Evolutionary conservation across 2,329 filamentous ascomycete genomes (phyloP), one percentile per base, ranked within the genome.

Genomic region (Coniochaeta sp.): DNA sequence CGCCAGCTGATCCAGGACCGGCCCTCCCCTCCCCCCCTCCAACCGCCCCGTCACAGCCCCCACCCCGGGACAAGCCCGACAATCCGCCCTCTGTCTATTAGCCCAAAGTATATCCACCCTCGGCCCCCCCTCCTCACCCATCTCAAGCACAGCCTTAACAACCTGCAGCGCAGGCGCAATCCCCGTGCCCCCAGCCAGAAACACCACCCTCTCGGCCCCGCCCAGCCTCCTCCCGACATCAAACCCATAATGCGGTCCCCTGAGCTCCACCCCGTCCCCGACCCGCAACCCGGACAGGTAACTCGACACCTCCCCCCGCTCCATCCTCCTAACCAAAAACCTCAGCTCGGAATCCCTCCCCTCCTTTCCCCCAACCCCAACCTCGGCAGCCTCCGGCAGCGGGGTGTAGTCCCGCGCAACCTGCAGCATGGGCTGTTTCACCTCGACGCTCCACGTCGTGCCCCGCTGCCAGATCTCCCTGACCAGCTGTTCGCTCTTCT

Each of bases 361-460:
- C 6, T 11, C 11, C 26, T 31, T 22, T 16, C 24, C 68, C 16
- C 70, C 66, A n/a, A n/a, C n/a, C 5, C 58, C 65, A 0, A 55
- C 54, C 14, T 62, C 58, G 16, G n/a, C 17, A 4, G 14, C 17
- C 22, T 36, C 28, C 0, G 85, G 93, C 0, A 99, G 78, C 0
- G 93, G 92, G 4, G 95, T 98, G 74, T 99, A 99, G 61, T 91
- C 87, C 63, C 95, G 79, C 50, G 91, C 90, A 67, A 99, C 96
- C 74, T 97, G 93, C 61, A 98, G 76, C 72, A 96, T 88, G 1
- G 95, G 95, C 76, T 98, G 95, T 76, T 96, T 96, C 70, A 96
- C 86, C 77, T 97, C 89, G 36, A 98, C 88, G 64, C 89, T 92
- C 89, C 91, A 96, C 47, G 54, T 57, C 3, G 9, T 4, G 16